A percentile compares a stretch with the other conserved stretches of the same genome.
Evolutionary conservation across 169 alveolate species (phyloP).

Genomic region (Cryptosporidium felis): DNA sequence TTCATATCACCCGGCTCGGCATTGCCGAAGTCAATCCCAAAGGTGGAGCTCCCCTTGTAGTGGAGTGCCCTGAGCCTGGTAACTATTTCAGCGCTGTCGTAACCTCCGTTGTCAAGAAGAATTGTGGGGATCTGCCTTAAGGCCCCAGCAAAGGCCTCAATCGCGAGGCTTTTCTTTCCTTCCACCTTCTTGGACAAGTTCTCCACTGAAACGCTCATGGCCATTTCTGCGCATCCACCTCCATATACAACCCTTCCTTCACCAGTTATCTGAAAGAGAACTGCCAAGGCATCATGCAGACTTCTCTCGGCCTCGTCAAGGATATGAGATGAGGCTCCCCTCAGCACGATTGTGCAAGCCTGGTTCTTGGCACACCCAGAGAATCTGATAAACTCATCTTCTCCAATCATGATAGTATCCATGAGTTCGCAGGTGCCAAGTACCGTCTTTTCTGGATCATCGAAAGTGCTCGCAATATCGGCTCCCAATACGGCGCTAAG

Average conservation of each 20-base stretch:
- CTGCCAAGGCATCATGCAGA: slow-evolving; percentile 99
- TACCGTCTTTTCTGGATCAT: slow-evolving; percentile 90
- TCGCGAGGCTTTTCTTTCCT: slow-evolving; percentile 95
- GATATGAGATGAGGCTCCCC: slow-evolving; percentile 99
- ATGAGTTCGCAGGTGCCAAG: slow-evolving; percentile 95
- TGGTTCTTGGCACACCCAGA: slow-evolving; percentile 94
- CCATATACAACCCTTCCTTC: slow-evolving; percentile 94
- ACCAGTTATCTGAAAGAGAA: slow-evolving; percentile 92
- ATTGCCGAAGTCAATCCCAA: slow-evolving; percentile 92
- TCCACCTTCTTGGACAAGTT: slow-evolving; percentile 91
- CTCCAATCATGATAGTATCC: slow-evolving; percentile 98
- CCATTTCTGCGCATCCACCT: slow-evolving; percentile 98
- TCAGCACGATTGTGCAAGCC: slow-evolving; percentile 96
- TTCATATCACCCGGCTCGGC: slow-evolving; percentile 94
- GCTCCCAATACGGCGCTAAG: slow-evolving; percentile 98
- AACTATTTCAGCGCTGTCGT: slow-evolving; percentile 97
- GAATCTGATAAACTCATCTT: slow-evolving; percentile 96
- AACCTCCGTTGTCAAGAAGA: slow-evolving; percentile 96
- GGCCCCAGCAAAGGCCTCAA: slow-evolving; percentile 98
- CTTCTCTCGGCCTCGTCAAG: slow-evolving; percentile 99
- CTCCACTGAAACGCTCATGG: slow-evolving; percentile 97
- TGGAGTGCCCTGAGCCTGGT: slow-evolving; percentile 95
- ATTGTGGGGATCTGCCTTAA: slow-evolving; percentile 96
- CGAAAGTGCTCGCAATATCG: slow-evolving; percentile 98
- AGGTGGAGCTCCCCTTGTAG: slow-evolving; percentile 86